Base-by-base conservation (phyloP, 148 eudicot genomes). In the Oxyria digyna region DNA sequence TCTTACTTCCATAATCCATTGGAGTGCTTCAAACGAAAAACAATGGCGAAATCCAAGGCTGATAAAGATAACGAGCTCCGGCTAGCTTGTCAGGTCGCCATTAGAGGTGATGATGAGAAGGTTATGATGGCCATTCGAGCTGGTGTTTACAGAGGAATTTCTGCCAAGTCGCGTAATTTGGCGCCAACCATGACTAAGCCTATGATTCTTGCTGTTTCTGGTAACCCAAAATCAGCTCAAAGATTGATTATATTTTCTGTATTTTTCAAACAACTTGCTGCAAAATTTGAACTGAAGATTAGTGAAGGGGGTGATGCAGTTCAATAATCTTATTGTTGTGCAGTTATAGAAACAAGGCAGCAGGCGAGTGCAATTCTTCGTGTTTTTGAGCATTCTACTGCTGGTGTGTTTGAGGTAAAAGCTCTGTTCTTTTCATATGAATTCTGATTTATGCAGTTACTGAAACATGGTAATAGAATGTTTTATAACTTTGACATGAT, bases 1-100 rank as follows among this genome's bases (percentile, higher is more conserved):
- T 67, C n/a, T 29, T 17, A 29, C 48, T 18, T 67, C 18, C 69
- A 8, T 21, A 40, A 45, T 48, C 38, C 71, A 35, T 27, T 17
- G 4, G 42, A 66, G n/a, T 45, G 3, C 18, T 26, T 7, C 35
- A 41, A 41, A 20, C 69, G 50, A 32, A 67, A 10, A 23, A 12
- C 71, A 50, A 94, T 94, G 98, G 96, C 98, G 71, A 88, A 86
- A 78, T 94, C 98, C 8, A 86, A 97, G 76, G 97, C 97, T 3
- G 97, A 90, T 49, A 55, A 26, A 13, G 98, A 94, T 48, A 75
- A 29, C 12, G 91, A 94, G 76, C 82, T 94, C 0, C 76, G 87
- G 52, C 86, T 91, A 70, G 90, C 96, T 0, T 94, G 97, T 67
- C 89, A 86, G 76, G 79, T 91, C 14, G 96, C 98, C 69, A 86